These are phyloP conservation scores for Podospora pseudopauciseta DNA, from an alignment of 495 filamentous ascomycete species.

Conservation along the genomic window DNA sequence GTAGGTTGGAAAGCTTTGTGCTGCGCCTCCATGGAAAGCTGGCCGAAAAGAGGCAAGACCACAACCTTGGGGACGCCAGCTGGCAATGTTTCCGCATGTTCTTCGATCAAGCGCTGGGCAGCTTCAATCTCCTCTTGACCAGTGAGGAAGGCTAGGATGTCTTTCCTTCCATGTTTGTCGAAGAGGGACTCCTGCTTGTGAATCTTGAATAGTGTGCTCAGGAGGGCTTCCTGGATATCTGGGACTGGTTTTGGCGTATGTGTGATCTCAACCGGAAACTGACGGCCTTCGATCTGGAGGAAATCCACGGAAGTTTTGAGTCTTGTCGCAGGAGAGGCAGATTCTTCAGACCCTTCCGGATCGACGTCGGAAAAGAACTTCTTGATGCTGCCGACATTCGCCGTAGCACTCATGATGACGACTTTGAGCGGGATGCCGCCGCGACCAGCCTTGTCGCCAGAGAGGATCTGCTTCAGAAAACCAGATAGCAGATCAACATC, in stretches of 20 bases:
- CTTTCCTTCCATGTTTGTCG: conserved; percentile 51
- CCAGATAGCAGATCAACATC: conserved; percentile 90
- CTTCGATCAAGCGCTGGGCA: conserved; percentile 74
- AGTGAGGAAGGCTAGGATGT: conserved; percentile 89
- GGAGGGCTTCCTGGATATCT: conserved; percentile 77
- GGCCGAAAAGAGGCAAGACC: conserved; percentile 48
- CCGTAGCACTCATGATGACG: conserved; percentile 94
- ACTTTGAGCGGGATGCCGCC: conserved; percentile 77
- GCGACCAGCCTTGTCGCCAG: conserved; percentile 55
- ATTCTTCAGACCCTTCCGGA: neutral
- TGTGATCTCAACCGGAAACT: conserved; percentile 76
- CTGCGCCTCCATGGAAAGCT: conserved; percentile 64
- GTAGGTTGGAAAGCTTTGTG: conserved; percentile 79
- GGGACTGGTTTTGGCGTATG: conserved; percentile 74
- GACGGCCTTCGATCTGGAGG: conserved; percentile 81
- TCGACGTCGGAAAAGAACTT: conserved; percentile 60
- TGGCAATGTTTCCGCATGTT: conserved; percentile 67
- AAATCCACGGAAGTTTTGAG: conserved; percentile 36
- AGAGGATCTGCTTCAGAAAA: conserved; percentile 73
- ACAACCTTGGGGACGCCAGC: conserved; percentile 68
- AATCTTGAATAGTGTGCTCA: conserved; percentile 83
- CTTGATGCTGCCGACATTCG: conserved; percentile 73
- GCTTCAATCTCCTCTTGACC: conserved; percentile 91
- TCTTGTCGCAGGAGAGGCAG: neutral
- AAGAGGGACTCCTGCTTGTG: conserved; percentile 84